These are phyloP conservation scores for Pichia sporocuriosa DNA, from an alignment of 805 yeast species.

Conservation along the genomic window DNA sequence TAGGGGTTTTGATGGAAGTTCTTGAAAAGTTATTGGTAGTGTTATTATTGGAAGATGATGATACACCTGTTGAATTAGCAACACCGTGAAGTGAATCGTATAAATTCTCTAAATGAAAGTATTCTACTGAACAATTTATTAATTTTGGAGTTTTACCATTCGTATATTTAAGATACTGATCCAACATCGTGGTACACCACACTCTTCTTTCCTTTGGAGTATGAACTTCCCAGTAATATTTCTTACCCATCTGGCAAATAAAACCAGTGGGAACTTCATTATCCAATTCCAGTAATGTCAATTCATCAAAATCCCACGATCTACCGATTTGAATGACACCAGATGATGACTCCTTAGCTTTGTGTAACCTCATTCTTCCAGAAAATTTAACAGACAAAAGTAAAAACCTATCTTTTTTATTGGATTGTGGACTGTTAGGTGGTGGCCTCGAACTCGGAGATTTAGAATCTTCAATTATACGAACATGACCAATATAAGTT, in stretches of 20 bases:
- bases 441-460: conserved; percentile 70
- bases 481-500: conserved; percentile 68
- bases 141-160: conserved; percentile 46
- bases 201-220: conserved; percentile 51
- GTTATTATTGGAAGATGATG: neutral
- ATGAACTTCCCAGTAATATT: conserved; percentile 76
- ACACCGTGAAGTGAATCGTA: conserved; percentile 7
- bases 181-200: conserved; percentile 47
- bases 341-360: conserved; percentile 75
- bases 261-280: conserved; percentile 49
- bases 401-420: conserved; percentile 57
- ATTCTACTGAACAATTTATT: conserved; percentile 38
- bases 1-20: neutral
- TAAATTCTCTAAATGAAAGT: conserved; percentile 30
- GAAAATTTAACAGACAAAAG: conserved; percentile 52
- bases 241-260: conserved; percentile 57
- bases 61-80: neutral
- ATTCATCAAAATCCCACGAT: conserved; percentile 80
- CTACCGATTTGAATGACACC: conserved; percentile 83
- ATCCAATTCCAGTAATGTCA: conserved; percentile 51
- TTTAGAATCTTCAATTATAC: conserved; percentile 66
- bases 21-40: neutral
- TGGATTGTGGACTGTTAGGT: conserved; percentile 35
- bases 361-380: conserved; percentile 69
- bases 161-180: conserved; percentile 48